A percentile compares a stretch with the other conserved stretches of the same genome.
phyloP scores from a whole-genome alignment of 75 land plant species.

The Cryptomeria japonica region DNA sequence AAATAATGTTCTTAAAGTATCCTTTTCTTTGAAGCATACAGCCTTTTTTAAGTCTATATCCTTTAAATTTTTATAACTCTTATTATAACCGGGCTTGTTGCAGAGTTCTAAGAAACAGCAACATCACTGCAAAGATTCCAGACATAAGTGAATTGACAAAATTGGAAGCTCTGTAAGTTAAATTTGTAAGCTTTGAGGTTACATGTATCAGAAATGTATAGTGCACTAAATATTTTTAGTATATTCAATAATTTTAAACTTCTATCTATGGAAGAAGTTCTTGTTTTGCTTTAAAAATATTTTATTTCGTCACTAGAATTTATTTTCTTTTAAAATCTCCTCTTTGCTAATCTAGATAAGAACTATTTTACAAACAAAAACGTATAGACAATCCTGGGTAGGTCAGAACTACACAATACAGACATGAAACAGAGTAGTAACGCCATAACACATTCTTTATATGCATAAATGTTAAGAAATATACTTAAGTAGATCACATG shows the following conservation, averaged over 20 bases:
- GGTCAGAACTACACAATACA: neutral
- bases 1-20: too few species aligned
- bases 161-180: slow-evolving; percentile 35
- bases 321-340: neutral
- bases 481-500: too few species aligned
- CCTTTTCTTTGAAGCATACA: neutral
- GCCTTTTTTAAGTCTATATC: neutral
- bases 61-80: too few species aligned
- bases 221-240: neutral
- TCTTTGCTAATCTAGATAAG: neutral
- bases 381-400: too few species aligned
- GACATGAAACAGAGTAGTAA: too few species aligned
- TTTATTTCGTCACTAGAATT: too few species aligned
- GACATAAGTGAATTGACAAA: slow-evolving; percentile 20
- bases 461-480: too few species aligned
- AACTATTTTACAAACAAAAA: too few species aligned
- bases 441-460: too few species aligned
- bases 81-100: neutral
- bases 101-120: slow-evolving; percentile 42
- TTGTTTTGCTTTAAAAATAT: too few species aligned
- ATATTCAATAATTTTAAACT: too few species aligned
- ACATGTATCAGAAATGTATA: neutral
- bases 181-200: neutral
- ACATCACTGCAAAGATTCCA: slow-evolving; percentile 39
- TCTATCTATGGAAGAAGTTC: too few species aligned